A percentile compares a stretch with the other conserved stretches of the same genome.
Evolutionary conservation across 176 grass and related monocot species (phyloP).

Genomic region (Dendrocalamus sinicus): DNA sequence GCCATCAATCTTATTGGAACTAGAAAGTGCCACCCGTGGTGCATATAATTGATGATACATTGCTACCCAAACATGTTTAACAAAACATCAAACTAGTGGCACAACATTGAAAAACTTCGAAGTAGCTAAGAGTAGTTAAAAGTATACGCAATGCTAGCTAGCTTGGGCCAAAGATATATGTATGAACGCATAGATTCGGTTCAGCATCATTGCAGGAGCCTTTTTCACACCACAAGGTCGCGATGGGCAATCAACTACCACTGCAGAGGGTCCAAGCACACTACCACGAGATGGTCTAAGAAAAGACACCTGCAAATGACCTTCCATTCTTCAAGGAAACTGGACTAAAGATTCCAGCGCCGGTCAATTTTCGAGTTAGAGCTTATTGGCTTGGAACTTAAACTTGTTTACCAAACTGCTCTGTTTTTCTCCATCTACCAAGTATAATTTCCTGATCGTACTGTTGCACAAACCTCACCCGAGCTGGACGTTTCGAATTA

Average conservation of each 20-base stretch:
- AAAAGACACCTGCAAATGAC: too few relatives aligned
- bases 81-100: neutral
- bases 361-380: too few relatives aligned
- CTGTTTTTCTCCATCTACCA: neutral
- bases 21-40: neutral
- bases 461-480: neutral
- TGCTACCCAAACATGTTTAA: neutral
- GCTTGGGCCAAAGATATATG: neutral
- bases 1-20: too few relatives aligned
- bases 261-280: neutral
- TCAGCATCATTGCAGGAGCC: neutral
- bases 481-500: neutral
- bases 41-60: neutral
- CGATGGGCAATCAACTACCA: neutral
- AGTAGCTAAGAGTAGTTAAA: neutral
- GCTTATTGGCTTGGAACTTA: neutral
- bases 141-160: neutral
- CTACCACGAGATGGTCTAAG: too few relatives aligned
- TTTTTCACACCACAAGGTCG: neutral
- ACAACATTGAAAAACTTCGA: neutral
- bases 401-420: neutral
- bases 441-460: too few relatives aligned
- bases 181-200: slow-evolving; percentile 7
- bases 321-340: neutral
- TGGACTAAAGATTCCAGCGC: too few relatives aligned